Conservation (phyloP, 768 basidiomycete species). For the Psilocybe cubensis region DNA sequence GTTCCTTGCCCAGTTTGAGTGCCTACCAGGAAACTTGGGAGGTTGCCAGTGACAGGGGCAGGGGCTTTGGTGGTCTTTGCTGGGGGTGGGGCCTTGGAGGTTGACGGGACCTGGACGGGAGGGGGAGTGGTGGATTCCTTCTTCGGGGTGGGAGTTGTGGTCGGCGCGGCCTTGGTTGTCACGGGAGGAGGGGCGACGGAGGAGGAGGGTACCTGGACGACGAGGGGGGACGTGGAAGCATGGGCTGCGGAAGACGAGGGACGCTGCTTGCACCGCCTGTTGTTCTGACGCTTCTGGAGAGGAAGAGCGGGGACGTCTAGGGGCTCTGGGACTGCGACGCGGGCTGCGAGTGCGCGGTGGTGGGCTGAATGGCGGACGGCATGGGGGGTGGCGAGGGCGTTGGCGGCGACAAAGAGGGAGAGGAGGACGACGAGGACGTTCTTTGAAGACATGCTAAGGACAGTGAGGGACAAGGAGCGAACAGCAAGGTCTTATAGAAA, state of each 20-base stretch:
- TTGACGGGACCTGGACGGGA: conserved; percentile 19
- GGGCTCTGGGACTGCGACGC: conserved; percentile 38
- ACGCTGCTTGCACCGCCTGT: conserved; percentile 39
- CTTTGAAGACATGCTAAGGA: conserved; percentile 42
- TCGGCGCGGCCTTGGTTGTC: background rate
- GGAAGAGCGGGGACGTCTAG: conserved; percentile 21
- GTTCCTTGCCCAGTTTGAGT: conserved; percentile 59
- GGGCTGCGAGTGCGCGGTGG: conserved; percentile 48
- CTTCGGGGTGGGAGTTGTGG: conserved; percentile 12
- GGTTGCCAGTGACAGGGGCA: conserved; percentile 18
- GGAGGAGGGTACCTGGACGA: conserved; percentile 19
- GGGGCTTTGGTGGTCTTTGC: conserved; percentile 23
- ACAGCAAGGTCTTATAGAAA: conserved; percentile 16
- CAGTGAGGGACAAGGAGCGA: conserved; percentile 13
- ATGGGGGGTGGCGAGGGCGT: conserved; percentile 46
- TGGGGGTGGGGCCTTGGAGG: conserved; percentile 3
- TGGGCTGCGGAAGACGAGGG: conserved; percentile 25
- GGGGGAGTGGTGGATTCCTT: conserved; percentile 22
- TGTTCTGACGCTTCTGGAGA: conserved; percentile 32
- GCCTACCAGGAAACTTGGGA: conserved; percentile 49
- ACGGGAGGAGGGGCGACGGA: conserved; percentile 15
- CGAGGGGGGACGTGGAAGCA: conserved; percentile 9
- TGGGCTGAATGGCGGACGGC: conserved; percentile 37
- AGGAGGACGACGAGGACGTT: conserved; percentile 47
- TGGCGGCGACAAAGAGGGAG: conserved; percentile 41